Evolutionary conservation across 2,329 filamentous ascomycete genomes (phyloP).

Genomic region (Cryphonectria japonica): DNA sequence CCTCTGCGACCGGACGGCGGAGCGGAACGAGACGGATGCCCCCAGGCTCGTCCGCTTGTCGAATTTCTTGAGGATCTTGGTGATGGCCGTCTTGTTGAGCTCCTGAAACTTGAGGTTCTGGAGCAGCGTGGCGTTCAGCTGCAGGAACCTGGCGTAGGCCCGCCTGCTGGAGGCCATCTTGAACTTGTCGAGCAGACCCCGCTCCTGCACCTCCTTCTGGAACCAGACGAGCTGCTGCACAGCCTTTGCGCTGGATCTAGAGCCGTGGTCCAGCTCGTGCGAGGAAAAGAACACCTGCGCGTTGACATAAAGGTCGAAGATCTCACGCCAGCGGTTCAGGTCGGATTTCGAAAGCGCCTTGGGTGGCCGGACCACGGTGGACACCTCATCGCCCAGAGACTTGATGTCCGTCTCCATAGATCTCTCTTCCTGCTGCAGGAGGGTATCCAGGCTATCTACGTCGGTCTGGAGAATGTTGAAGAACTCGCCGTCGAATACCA

Average conservation of each 20-base stretch:
- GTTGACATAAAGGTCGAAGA: constrained; percentile 82
- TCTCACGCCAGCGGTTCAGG: constrained; percentile 74
- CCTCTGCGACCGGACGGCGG: constrained; percentile 59
- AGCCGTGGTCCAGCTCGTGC: constrained; percentile 70
- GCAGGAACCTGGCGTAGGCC: constrained; percentile 70
- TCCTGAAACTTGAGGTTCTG: constrained; percentile 82
- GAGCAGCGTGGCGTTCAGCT: constrained; percentile 76
- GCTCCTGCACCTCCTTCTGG: constrained; percentile 65
- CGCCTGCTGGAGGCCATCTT: constrained; percentile 66
- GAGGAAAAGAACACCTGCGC: constrained; percentile 83
- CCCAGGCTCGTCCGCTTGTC: constrained; percentile 82
- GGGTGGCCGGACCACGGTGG: constrained; percentile 63
- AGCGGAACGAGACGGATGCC: constrained; percentile 65
- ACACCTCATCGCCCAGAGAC: constrained; percentile 66
- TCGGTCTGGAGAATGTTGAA: constrained; percentile 76
- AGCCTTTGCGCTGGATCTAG: constrained; percentile 67
- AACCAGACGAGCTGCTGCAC: constrained; percentile 73
- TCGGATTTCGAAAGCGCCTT: constrained; percentile 66
- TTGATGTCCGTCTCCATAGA: constrained; percentile 66
- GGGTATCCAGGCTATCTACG: constrained; percentile 67
- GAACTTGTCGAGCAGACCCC: constrained; percentile 63
- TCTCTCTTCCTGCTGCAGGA: constrained; percentile 69
- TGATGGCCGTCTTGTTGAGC: constrained; percentile 76
- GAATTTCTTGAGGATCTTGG: constrained; percentile 90
- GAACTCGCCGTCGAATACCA: constrained; percentile 79